Conservation (phyloP, 768 basidiomycete species). For the Podaxis pistillaris region DNA sequence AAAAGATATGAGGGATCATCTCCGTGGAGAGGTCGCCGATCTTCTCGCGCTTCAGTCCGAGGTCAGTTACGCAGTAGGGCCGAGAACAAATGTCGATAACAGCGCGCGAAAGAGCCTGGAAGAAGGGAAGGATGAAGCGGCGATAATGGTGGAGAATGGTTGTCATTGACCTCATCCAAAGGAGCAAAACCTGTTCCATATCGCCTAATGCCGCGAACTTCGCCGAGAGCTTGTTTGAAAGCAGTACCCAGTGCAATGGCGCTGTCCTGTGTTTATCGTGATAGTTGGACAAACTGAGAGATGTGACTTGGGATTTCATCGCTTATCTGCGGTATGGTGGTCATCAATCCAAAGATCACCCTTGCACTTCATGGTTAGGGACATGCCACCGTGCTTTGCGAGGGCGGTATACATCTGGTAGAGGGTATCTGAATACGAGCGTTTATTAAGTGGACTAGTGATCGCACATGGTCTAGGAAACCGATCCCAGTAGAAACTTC, state of each 20-base stretch:
- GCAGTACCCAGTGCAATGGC: constrained; percentile 86
- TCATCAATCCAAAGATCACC: constrained; percentile 98
- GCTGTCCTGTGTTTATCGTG: constrained; percentile 66
- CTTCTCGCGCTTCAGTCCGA: constrained; percentile 86
- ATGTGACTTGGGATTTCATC: neutral
- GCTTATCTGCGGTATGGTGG: constrained; percentile 98
- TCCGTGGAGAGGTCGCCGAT: constrained; percentile 95
- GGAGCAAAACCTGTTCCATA: constrained; percentile 98
- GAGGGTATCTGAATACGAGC: neutral
- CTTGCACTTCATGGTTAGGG: constrained; percentile 84
- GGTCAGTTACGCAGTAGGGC: constrained; percentile 91
- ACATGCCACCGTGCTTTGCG: constrained; percentile 96
- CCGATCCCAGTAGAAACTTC: constrained; percentile 92
- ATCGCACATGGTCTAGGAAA: constrained; percentile 92
- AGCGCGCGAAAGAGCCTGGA: constrained; percentile 87
- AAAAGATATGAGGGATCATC: constrained; percentile 97
- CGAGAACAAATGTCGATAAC: constrained; percentile 99
- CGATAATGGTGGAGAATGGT: constrained; percentile 5
- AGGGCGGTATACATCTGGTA: constrained; percentile 94
- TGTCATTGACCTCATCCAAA: constrained; percentile 78
- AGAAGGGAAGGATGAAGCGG: constrained; percentile 5
- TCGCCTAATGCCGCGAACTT: constrained; percentile 89
- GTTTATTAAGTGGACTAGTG: neutral
- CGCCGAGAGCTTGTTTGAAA: constrained; percentile 94
- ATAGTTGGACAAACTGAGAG: constrained; percentile 17